A percentile compares a stretch with the other conserved stretches of the same genome.
Conservation (phyloP, 2,329 filamentous ascomycete genomes). For the Ascochyta rabiei region DNA sequence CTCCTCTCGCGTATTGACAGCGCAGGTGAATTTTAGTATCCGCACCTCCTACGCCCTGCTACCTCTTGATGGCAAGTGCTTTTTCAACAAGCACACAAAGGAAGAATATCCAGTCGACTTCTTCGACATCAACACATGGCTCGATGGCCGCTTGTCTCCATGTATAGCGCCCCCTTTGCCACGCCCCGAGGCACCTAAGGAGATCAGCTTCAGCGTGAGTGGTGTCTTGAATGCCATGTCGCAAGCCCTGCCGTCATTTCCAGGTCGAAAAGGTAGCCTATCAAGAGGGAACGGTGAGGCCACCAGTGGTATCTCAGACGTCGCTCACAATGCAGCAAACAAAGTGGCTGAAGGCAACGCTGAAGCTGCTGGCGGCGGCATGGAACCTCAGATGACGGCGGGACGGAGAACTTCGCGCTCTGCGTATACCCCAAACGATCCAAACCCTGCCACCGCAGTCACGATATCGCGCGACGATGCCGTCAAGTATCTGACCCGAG, state of each 20-base stretch:
- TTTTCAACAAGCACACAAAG: slow-evolving; percentile 80
- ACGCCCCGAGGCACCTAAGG: slow-evolving; percentile 49
- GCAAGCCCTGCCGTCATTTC: slow-evolving; percentile 51
- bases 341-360: slow-evolving; percentile 39
- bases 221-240: slow-evolving; percentile 56
- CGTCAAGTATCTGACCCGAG: slow-evolving; percentile 74
- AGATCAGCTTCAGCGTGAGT: slow-evolving; percentile 49
- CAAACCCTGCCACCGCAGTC: slow-evolving; percentile 47
- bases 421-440: slow-evolving; percentile 27
- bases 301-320: slow-evolving; percentile 21
- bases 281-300: slow-evolving; percentile 35
- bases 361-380: slow-evolving; percentile 39
- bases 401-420: slow-evolving; percentile 34
- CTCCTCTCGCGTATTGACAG: slow-evolving; percentile 86
- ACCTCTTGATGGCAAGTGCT: slow-evolving; percentile 85
- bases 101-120: slow-evolving; percentile 85
- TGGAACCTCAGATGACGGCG: slow-evolving; percentile 57
- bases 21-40: slow-evolving; percentile 91
- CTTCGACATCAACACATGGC: slow-evolving; percentile 79
- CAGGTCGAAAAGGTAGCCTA: slow-evolving; percentile 44
- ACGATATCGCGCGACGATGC: slow-evolving; percentile 63
- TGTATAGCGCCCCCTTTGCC: slow-evolving; percentile 74
- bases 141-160: slow-evolving; percentile 77
- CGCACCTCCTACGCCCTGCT: slow-evolving; percentile 84
- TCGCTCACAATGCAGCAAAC: slow-evolving; percentile 34